phyloP scores from a whole-genome alignment of 2,329 filamentous ascomycete species.

The Neonectria faginata region DNA sequence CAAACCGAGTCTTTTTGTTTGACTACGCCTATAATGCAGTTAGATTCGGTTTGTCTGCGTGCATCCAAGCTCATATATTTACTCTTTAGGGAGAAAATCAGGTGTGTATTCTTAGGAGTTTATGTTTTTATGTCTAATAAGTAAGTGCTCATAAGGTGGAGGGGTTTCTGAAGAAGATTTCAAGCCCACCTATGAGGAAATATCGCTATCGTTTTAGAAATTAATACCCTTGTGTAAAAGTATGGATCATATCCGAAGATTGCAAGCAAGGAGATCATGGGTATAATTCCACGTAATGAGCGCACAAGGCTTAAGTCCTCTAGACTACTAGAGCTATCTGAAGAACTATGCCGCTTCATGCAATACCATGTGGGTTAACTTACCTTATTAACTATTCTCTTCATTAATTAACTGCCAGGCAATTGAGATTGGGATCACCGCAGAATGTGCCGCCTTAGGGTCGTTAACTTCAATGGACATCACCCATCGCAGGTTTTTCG shows the following conservation, averaged over 20 bases:
- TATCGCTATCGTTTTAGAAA: neutral
- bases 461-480: neutral
- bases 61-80: too few relatives aligned
- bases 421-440: neutral
- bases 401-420: neutral
- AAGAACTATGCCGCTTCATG: neutral
- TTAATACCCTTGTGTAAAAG: neutral
- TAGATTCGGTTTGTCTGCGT: too few relatives aligned
- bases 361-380: neutral
- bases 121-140: neutral
- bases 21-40: too few relatives aligned
- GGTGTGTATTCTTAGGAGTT: neutral
- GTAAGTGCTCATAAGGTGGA: neutral
- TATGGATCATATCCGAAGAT: neutral
- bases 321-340: neutral
- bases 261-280: neutral
- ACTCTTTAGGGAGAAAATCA: too few relatives aligned
- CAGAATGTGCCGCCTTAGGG: neutral
- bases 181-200: neutral
- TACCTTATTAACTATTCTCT: neutral
- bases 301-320: neutral
- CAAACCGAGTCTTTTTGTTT: too few relatives aligned
- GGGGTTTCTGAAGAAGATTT: neutral
- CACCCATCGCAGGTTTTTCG: neutral
- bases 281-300: neutral